Evolutionary conservation across 805 yeast genomes (phyloP), one percentile per base, ranked within the genome.

Genomic region (Teunomyces lycoperdinae): DNA sequence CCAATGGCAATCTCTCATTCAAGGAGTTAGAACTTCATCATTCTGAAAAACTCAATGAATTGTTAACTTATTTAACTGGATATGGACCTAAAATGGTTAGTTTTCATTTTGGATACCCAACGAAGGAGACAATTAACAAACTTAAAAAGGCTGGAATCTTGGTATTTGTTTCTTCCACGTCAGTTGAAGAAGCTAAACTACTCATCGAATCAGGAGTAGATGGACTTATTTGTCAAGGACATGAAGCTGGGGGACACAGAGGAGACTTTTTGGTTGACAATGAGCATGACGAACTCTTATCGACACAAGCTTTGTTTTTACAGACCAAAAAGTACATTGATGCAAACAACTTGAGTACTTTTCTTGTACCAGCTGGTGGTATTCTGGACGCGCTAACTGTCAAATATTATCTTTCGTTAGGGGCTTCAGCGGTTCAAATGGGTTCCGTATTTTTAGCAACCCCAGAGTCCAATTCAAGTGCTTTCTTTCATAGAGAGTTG

Each of bases 221-320:
- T 58, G 84, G 78, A 1, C 60, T 81, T 3, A 65, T 76, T 6
- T 67, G 73, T 24, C 87, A 83, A 58, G 86, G 86, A 0, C 68
- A 67, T 58, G 86, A 81, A 53, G 87, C 87, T 3, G 87, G 87
- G 20, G 87, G 87, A 0, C 87, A 82, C 56, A 63, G 87, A 13
- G 85, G 85, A 2, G 74, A 69, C 51, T 76, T 73, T 44, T 45
- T 71, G 14, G 53, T 35, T 7, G 51, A 54, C 4, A 58, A 62
- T 20, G 46, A 34, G 8, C 41, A 50, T 8, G 79, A 73, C 49
- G 63, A 62, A 28, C 62, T 67, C 27, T 59, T 74, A 41, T 58
- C 70, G 7, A 76, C 82, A 0, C 53, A 43, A 33, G 53, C 62
- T 5, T 55, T 68, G 41, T 66, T 67, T 44, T 43, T 47, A 5